Percentiles rank a stretch among this genome's conserved stretches.
These are phyloP conservation scores for Amesomyces nigricolor DNA, from an alignment of 2,329 filamentous ascomycete genomes.

Conservation along the genomic window DNA sequence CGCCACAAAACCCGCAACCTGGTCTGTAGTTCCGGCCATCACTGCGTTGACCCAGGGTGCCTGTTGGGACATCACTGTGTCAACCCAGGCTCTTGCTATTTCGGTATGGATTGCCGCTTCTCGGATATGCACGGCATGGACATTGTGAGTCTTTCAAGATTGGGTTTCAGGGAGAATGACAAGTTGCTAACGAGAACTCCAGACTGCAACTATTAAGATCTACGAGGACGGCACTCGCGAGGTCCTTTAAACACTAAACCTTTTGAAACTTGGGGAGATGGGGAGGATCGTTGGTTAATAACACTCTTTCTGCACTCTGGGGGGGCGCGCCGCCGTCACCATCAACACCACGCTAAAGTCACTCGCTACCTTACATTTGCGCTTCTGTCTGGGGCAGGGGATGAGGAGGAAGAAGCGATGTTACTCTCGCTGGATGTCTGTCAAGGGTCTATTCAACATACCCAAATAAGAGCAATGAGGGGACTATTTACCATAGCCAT, in stretches of 20 bases:
- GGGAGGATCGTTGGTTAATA: neutral
- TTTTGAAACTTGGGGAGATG: no score
- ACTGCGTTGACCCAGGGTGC: constrained; percentile 21
- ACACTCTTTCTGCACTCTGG: neutral
- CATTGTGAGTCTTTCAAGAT: constrained; percentile 17
- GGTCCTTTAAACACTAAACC: constrained; percentile 4
- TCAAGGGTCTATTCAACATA: no score
- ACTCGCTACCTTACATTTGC: no score
- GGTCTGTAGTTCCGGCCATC: constrained; percentile 15
- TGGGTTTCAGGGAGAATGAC: neutral
- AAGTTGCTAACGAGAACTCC: neutral
- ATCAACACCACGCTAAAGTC: no score
- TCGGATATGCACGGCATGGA: constrained; percentile 23
- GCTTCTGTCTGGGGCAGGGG: no score
- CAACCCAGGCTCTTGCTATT: constrained; percentile 21
- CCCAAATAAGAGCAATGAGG: no score
- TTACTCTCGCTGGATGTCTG: no score
- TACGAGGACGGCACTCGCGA: constrained; percentile 21
- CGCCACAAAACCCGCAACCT: constrained; percentile 21
- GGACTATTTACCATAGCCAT: no score
- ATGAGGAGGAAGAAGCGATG: no score
- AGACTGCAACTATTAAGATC: constrained; percentile 23
- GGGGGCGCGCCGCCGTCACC: no score
- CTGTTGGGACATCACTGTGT: constrained; percentile 26
- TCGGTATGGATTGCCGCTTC: constrained; percentile 23